Percentiles rank a stretch among this genome's conserved stretches.
These are phyloP conservation scores for Calocera cornea DNA, from an alignment of 768 basidiomycete species.

Conservation along the genomic window DNA sequence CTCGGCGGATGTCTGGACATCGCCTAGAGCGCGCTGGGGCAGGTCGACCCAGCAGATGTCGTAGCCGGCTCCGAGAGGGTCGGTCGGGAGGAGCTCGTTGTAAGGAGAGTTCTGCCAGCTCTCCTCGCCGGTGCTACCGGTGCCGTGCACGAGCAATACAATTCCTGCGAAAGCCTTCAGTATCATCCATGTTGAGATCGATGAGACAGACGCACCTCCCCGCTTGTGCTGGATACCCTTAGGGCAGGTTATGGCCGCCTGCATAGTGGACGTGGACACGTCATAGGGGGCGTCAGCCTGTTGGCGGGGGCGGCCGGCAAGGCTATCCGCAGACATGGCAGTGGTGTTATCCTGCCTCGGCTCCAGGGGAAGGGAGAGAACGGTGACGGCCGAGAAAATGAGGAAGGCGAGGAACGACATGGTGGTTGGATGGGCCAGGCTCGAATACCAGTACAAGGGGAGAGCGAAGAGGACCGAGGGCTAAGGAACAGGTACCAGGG, in stretches of 20 bases:
- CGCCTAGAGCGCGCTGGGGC: conserved; percentile 14
- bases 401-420: background rate
- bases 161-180: background rate
- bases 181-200: background rate
- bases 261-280: conserved; percentile 1
- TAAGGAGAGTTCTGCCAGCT: conserved; percentile 21
- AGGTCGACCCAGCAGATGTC: conserved; percentile 20
- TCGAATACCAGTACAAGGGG: background rate
- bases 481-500: background rate
- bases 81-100: conserved; percentile 15
- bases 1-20: conserved; percentile 18
- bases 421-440: background rate
- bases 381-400: background rate
- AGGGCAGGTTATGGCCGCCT: conserved; percentile 17
- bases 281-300: conserved; percentile 6
- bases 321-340: background rate
- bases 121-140: conserved; percentile 17
- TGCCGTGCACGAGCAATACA: conserved; percentile 23
- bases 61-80: conserved; percentile 13
- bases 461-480: background rate
- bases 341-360: background rate
- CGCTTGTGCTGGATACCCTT: conserved; percentile 13
- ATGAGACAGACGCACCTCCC: conserved; percentile 10
- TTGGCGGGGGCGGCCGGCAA: background rate
- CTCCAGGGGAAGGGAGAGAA: background rate